phyloP scores from a whole-genome alignment of 140 eudicot genomes.

The Stevia rebaudiana region DNA sequence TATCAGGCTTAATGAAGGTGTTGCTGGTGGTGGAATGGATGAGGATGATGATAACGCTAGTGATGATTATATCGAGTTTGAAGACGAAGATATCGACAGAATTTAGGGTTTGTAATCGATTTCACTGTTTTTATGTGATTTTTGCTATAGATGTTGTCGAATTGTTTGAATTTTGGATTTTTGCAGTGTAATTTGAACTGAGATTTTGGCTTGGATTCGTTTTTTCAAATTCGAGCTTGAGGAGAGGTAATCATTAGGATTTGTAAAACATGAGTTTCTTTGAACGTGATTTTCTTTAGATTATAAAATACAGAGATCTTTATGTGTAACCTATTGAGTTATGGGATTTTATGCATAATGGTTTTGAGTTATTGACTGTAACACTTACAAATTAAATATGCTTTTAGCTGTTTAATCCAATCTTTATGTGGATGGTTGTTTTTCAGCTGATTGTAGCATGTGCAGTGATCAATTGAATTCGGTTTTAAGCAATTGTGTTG shows the following conservation, averaged over 20 bases:
- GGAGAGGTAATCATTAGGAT: conserved; percentile 23
- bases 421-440: conserved; percentile 8
- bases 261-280: conserved; percentile 25
- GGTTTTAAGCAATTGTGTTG: too few species aligned
- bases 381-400: conserved; percentile 8
- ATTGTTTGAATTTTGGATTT: conserved; percentile 15
- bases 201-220: conserved; percentile 11
- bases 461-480: too few species aligned
- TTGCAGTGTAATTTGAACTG: conserved; percentile 4
- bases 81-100: conserved; percentile 54
- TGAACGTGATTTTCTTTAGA: conserved; percentile 23
- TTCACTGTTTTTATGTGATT: background rate
- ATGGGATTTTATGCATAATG: conserved; percentile 14
- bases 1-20: conserved; percentile 66
- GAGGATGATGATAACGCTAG: conserved; percentile 55
- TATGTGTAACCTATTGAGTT: conserved; percentile 26
- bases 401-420: background rate
- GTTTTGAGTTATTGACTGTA: conserved; percentile 11
- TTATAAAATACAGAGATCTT: conserved; percentile 1
- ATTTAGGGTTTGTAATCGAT: conserved; percentile 33
- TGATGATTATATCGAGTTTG: conserved; percentile 56
- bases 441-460: background rate
- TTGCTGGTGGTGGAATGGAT: conserved; percentile 46
- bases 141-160: background rate
- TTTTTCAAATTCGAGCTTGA: conserved; percentile 5